phyloP scores from a whole-genome alignment of 768 basidiomycete species.

The Rickenella mellea region DNA sequence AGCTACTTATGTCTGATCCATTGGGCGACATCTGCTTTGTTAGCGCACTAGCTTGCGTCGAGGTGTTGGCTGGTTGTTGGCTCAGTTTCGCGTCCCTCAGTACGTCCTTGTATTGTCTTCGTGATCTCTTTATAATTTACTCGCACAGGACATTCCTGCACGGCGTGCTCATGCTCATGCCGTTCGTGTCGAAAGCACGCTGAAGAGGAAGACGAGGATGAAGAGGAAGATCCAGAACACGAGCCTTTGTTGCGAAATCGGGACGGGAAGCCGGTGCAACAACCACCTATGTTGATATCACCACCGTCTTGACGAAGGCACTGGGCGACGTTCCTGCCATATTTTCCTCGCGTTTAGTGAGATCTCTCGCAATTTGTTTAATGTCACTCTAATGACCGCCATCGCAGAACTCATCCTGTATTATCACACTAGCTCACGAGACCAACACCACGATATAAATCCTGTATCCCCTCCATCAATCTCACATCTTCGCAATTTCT shows the following conservation, averaged over 20 bases:
- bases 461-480: too few relatives aligned
- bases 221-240: slow-evolving; percentile 22
- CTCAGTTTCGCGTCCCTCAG: slow-evolving; percentile 30
- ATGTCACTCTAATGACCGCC: too few relatives aligned
- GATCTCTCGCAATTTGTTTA: too few relatives aligned
- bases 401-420: too few relatives aligned
- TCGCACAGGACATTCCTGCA: slow-evolving; percentile 25
- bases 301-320: too few relatives aligned
- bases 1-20: not conserved
- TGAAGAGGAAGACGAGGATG: slow-evolving; percentile 5
- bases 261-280: slow-evolving; percentile 16
- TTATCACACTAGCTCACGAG: too few relatives aligned
- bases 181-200: slow-evolving; percentile 4
- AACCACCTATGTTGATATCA: slow-evolving; percentile 18
- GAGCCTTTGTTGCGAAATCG: too few relatives aligned
- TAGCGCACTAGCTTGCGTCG: slow-evolving; percentile 20
- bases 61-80: slow-evolving; percentile 27
- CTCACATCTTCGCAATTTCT: too few relatives aligned
- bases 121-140: not conserved
- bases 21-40: slow-evolving; percentile 16
- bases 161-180: slow-evolving; percentile 20
- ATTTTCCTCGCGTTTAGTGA: too few relatives aligned
- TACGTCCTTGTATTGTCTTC: slow-evolving; percentile 11
- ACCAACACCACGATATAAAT: too few relatives aligned
- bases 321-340: too few relatives aligned